phyloP scores from a whole-genome alignment of 768 basidiomycete genomes.

The Hemileccinum impolitum region DNA sequence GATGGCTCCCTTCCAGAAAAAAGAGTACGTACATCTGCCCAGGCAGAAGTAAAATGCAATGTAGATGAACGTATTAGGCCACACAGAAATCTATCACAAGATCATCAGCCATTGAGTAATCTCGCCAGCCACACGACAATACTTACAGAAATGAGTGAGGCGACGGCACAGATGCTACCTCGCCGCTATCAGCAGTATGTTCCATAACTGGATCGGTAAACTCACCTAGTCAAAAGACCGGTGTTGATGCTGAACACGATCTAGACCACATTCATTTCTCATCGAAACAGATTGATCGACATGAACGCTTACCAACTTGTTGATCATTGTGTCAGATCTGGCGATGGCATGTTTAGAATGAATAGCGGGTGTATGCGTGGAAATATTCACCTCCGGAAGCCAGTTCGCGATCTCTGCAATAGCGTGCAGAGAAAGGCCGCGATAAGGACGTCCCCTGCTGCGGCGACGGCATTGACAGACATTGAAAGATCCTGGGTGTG shows the following conservation, averaged over 20 bases:
- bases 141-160: conserved; percentile 53
- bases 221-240: conserved; percentile 29
- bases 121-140: not conserved
- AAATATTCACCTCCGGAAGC: conserved; percentile 41
- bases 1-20: no score
- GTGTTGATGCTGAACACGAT: conserved; percentile 55
- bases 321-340: conserved; percentile 55
- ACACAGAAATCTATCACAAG: conserved; percentile 43
- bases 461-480: conserved; percentile 54
- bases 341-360: not conserved
- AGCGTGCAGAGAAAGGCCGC: conserved; percentile 44
- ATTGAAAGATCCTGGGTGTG: conserved; percentile 40
- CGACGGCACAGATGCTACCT: conserved; percentile 49
- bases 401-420: conserved; percentile 49
- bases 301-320: conserved; percentile 32
- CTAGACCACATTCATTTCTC: conserved; percentile 14
- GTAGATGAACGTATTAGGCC: conserved; percentile 54
- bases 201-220: not conserved
- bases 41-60: conserved; percentile 65
- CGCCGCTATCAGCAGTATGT: not conserved
- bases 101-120: not conserved
- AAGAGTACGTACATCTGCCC: conserved; percentile 47
- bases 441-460: conserved; percentile 50
- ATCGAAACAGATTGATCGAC: not conserved
- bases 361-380: not conserved